phyloP scores from a whole-genome alignment of 192 early-diverging fungal species.

The Cladochytrium replicatum region DNA sequence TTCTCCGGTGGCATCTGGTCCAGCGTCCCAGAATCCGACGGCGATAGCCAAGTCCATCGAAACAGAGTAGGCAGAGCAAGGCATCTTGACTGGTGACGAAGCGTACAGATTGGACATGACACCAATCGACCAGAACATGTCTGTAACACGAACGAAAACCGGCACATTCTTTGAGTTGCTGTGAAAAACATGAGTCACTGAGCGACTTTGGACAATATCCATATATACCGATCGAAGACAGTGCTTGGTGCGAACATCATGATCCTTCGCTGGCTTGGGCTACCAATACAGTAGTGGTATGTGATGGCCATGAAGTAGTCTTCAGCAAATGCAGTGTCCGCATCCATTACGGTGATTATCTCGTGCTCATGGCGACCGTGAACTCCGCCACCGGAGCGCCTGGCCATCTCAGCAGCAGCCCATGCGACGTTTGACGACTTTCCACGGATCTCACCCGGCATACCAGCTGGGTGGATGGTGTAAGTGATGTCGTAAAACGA shows the following conservation, averaged over 20 bases:
- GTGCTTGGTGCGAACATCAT: slow-evolving; percentile 26
- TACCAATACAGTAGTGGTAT: slow-evolving; percentile 15
- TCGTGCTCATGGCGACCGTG: slow-evolving; percentile 30
- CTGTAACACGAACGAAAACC: slow-evolving; percentile 51
- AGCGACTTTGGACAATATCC: slow-evolving; percentile 4
- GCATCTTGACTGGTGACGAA: slow-evolving; percentile 40
- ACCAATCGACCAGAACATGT: slow-evolving; percentile 53
- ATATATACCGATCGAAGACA: slow-evolving; percentile 29
- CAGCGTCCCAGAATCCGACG: slow-evolving; percentile 57
- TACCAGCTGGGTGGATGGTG: slow-evolving; percentile 49
- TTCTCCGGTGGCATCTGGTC: slow-evolving; percentile 52
- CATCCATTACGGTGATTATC: slow-evolving; percentile 59
- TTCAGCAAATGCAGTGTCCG: slow-evolving; percentile 58
- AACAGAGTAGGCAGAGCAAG: slow-evolving; percentile 58
- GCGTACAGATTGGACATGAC: slow-evolving; percentile 53
- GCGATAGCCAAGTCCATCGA: slow-evolving; percentile 51
- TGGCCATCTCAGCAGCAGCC: slow-evolving; percentile 39
- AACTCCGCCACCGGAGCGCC: slow-evolving; percentile 12
- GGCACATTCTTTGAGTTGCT: slow-evolving; percentile 54
- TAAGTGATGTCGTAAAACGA: slow-evolving; percentile 52
- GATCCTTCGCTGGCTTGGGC: slow-evolving; percentile 12
- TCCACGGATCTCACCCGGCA: slow-evolving; percentile 52
- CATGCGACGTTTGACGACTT: slow-evolving; percentile 57
- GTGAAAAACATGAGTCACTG: not conserved
- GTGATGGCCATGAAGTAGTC: slow-evolving; percentile 44